These are phyloP conservation scores for Nakaseomyces kungkrabaensis DNA, from an alignment of 1,139 yeast genomes.

Conservation along the genomic window DNA sequence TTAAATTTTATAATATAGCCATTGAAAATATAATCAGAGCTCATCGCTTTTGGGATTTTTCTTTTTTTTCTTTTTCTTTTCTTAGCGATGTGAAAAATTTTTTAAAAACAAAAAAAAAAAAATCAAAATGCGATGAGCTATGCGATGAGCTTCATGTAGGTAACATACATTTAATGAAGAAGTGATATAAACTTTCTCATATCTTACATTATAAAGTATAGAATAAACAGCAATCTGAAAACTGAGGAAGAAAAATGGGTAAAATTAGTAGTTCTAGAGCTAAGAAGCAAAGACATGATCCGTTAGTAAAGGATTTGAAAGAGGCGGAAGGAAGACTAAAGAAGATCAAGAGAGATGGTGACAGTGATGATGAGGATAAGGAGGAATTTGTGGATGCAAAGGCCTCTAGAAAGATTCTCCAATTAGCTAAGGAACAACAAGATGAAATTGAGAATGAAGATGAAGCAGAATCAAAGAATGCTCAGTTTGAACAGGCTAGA, in stretches of 20 bases:
- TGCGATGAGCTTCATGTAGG: background rate
- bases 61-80: background rate
- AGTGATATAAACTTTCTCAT: too few species aligned
- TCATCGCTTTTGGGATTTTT: background rate
- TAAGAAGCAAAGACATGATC: slow-evolving; percentile 57
- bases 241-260: slow-evolving; percentile 40
- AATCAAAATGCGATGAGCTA: slow-evolving; percentile 10
- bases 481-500: slow-evolving; percentile 18
- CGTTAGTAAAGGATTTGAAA: slow-evolving; percentile 66
- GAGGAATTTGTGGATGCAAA: slow-evolving; percentile 72
- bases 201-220: too few species aligned
- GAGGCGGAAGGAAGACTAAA: slow-evolving; percentile 64
- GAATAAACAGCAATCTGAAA: too few species aligned
- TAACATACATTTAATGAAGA: too few species aligned
- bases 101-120: background rate
- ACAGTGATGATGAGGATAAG: slow-evolving; percentile 37
- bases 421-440: slow-evolving; percentile 85
- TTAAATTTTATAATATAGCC: too few species aligned
- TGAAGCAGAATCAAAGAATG: slow-evolving; percentile 24
- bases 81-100: too few species aligned
- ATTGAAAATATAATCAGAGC: background rate
- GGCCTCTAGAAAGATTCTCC: slow-evolving; percentile 74
- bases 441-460: slow-evolving; percentile 54
- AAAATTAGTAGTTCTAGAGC: slow-evolving; percentile 45
- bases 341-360: slow-evolving; percentile 29